Conservation (phyloP, 331 rosid genomes). For the Spiraea crenata region DNA sequence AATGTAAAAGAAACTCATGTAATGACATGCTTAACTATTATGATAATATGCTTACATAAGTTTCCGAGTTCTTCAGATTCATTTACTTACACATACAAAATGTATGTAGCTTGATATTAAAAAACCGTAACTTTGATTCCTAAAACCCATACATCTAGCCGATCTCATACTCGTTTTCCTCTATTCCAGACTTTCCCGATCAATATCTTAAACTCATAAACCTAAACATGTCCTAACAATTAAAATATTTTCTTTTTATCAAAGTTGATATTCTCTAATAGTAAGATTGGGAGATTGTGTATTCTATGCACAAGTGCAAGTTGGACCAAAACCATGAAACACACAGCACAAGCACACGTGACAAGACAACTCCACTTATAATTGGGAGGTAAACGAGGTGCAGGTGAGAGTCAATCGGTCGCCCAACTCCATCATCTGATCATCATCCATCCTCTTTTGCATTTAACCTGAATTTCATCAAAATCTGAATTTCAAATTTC, state of each 20-base stretch:
- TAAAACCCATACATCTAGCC: too few species aligned
- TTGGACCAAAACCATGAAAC: background rate
- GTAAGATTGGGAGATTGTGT: background rate
- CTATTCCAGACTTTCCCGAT: too few species aligned
- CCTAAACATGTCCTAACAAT: background rate
- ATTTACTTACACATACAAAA: too few species aligned
- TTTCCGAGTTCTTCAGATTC: too few species aligned
- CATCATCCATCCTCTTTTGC: background rate
- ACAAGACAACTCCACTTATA: background rate
- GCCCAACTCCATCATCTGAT: too few species aligned
- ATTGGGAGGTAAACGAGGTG: background rate
- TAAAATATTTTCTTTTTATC: background rate
- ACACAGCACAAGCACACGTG: conserved; percentile 17
- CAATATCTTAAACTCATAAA: too few species aligned
- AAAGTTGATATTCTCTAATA: background rate
- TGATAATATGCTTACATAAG: too few species aligned
- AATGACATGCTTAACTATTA: too few species aligned
- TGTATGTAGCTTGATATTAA: too few species aligned
- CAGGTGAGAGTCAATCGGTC: background rate
- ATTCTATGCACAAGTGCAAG: conserved; percentile 12
- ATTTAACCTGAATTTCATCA: conserved; percentile 6
- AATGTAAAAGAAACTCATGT: too few species aligned
- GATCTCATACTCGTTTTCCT: too few species aligned
- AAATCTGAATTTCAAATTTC: conserved; percentile 38
- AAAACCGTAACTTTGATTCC: too few species aligned